Evolutionary conservation across 352 stramenopile genomes (phyloP).

Genomic region (Peronospora tabacina): DNA sequence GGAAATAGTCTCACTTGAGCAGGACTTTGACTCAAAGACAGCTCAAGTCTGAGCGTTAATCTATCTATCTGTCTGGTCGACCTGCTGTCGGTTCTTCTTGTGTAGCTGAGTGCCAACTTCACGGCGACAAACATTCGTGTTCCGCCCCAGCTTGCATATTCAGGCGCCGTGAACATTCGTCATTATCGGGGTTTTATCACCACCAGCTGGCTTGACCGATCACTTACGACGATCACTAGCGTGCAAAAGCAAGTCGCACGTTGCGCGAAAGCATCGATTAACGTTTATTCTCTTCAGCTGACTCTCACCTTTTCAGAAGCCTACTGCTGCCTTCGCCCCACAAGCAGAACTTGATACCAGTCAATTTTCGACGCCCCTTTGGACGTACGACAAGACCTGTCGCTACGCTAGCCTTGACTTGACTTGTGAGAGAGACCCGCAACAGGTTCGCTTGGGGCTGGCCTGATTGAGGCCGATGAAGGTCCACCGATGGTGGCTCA

Average conservation of each 20-base stretch:
- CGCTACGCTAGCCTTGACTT: neutral
- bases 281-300: slow-evolving; percentile 23
- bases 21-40: too few species aligned
- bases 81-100: too few species aligned
- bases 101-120: too few species aligned
- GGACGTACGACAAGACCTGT: slow-evolving; percentile 10
- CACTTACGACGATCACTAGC: slow-evolving; percentile 17
- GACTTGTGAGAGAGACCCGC: neutral
- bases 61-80: too few species aligned
- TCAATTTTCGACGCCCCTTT: neutral
- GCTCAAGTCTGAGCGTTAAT: too few species aligned
- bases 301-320: slow-evolving; percentile 17
- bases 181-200: slow-evolving; percentile 8
- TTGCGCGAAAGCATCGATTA: slow-evolving; percentile 17
- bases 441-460: slow-evolving; percentile 5
- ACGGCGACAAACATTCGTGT: slow-evolving; percentile 3
- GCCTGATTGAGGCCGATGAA: slow-evolving; percentile 16
- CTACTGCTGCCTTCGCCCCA: slow-evolving; percentile 4
- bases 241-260: slow-evolving; percentile 27
- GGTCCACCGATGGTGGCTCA: slow-evolving; percentile 22
- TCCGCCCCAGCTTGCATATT: slow-evolving; percentile 13
- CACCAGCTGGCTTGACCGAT: slow-evolving; percentile 23
- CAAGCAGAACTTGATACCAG: slow-evolving; percentile 15
- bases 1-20: slow-evolving; percentile 12
- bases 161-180: neutral